A percentile compares a stretch with the other conserved stretches of the same genome.
Conservation (phyloP, 1,284 basidiomycete genomes). For the Fomitopsis schrenkii region DNA sequence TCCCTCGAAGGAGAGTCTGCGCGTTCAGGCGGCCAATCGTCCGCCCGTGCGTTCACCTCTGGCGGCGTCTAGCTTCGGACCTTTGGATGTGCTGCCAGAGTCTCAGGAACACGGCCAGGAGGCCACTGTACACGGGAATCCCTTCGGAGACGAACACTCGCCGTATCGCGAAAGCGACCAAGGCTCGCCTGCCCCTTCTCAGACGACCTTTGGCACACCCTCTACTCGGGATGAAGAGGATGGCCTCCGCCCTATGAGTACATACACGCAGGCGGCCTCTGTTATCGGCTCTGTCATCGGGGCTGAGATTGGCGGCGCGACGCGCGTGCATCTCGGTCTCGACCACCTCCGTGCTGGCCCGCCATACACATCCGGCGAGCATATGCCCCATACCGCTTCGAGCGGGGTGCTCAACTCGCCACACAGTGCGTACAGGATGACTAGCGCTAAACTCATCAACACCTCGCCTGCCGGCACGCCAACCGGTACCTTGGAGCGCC, state of each 20-base stretch:
- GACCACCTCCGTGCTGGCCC: constrained; percentile 21
- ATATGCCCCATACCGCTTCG: constrained; percentile 23
- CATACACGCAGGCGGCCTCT: constrained; percentile 59
- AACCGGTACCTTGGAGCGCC: constrained; percentile 45
- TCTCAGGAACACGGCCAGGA: constrained; percentile 39
- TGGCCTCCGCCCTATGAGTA: constrained; percentile 47
- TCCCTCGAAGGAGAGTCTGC: constrained; percentile 32
- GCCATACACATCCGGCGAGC: constrained; percentile 7
- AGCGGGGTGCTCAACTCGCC: constrained; percentile 30
- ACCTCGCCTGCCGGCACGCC: constrained; percentile 32
- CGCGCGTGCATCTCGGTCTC: constrained; percentile 58
- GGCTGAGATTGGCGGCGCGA: constrained; percentile 58
- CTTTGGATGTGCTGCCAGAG: constrained; percentile 56
- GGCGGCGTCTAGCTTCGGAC: constrained; percentile 69
- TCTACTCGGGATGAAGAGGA: constrained; percentile 11
- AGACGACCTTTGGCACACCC: constrained; percentile 38
- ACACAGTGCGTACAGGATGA: constrained; percentile 50
- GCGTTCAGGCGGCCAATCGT: constrained; percentile 30
- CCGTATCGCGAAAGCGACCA: constrained; percentile 29
- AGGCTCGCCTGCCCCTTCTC: constrained; percentile 32
- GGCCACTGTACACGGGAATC: constrained; percentile 38
- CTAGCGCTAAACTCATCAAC: constrained; percentile 55
- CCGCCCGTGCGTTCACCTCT: constrained; percentile 58
- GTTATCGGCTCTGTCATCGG: constrained; percentile 49
- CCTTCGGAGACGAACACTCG: constrained; percentile 62